Evolutionary conservation across 306 rosid species (phyloP).

Genomic region (Sesbania bispinosa): DNA sequence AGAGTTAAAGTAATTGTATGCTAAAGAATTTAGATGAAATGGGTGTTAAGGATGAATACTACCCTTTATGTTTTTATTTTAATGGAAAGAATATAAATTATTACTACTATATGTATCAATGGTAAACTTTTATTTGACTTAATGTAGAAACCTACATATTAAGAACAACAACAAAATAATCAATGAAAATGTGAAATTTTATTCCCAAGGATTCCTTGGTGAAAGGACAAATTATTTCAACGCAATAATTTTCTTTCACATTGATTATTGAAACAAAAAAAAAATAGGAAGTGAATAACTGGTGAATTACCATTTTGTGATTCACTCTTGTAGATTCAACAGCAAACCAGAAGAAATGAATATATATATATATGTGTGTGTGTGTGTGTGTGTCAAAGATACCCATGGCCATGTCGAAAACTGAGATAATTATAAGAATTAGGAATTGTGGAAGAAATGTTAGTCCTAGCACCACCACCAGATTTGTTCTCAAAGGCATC

Average conservation of each 20-base stretch:
- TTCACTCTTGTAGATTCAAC: conserved; percentile 11
- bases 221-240: conserved; percentile 24
- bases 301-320: conserved; percentile 1
- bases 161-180: neutral
- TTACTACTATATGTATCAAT: neutral
- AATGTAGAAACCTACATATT: neutral
- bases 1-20: no score
- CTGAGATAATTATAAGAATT: conserved; percentile 35
- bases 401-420: conserved; percentile 25
- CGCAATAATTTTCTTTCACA: neutral
- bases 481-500: conserved; percentile 28
- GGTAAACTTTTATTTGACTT: neutral
- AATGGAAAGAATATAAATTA: neutral
- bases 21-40: neutral
- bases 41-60: no score
- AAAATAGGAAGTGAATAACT: neutral
- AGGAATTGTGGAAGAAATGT: conserved; percentile 17
- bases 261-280: conserved; percentile 1
- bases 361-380: no score
- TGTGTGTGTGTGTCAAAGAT: no score
- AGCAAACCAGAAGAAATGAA: neutral
- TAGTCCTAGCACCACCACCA: neutral
- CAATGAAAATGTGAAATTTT: neutral
- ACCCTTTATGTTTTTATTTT: neutral
- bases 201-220: conserved; percentile 7